Evolutionary conservation across 768 basidiomycete genomes (phyloP), one percentile per base, ranked within the genome.

Genomic region (Auriscalpium orientale): DNA sequence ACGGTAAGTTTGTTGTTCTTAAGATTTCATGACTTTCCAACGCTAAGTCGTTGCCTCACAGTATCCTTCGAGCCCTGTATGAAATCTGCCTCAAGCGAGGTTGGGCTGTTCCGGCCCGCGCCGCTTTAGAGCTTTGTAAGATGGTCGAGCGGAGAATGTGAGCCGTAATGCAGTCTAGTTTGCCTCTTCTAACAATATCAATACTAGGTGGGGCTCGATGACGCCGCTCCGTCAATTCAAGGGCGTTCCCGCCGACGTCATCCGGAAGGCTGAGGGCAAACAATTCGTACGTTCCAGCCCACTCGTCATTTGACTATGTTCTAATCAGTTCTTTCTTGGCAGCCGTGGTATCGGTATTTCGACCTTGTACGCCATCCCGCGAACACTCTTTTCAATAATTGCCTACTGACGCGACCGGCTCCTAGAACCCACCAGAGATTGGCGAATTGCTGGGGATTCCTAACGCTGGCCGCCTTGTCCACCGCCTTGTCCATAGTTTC

Each of bases 331-430:
- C 51, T 52, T 28, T 21, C 35, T 8, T n/a, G 1, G 49, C n/a
- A 87, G 87, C 93, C 94, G 0, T 97, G 94, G 93, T 90, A 97
- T 66, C 87, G 95, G 22, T 98, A 98, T 74, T 98, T 95, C 61
- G 95, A 98, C 67, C 74, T 98, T 59, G 79, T 80, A 60, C 63
- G 73, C 63, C 22, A 43, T 36, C 5, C 28, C 28, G 28, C 28
- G 28, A 28, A 1, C 28, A 28, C 7, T 28, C 28, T 2, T 28
- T 28, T 28, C 28, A 28, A 28, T 2, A 5, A 28, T 28, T 28
- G 28, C 28, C 5, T 5, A 28, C 28, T 28, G 28, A 28, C 28
- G 28, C 28, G 54, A 55, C 45, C 37, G 7, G 22, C 33, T 33
- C 34, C 58, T 53, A 82, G 76, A 83, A 72, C 52, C 90, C 90